phyloP scores from a whole-genome alignment of 192 early-diverging fungal species.

The Umbelopsis sp. region DNA sequence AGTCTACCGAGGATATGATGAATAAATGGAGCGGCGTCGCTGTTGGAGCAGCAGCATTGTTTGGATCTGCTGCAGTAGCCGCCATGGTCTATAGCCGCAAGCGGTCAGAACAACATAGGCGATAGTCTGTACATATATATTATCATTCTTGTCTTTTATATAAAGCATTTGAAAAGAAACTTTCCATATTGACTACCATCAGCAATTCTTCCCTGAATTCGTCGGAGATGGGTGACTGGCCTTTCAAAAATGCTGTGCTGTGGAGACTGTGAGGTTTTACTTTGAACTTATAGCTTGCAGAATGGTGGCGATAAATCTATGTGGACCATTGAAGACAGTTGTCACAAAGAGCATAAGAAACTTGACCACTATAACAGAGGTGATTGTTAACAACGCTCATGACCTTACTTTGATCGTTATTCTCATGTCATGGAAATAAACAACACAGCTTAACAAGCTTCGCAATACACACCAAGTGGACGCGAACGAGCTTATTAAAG shows the following conservation, averaged over 20 bases:
- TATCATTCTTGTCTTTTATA: neutral
- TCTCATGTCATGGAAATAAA: no score
- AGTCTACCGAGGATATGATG: conserved; percentile 5
- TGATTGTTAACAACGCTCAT: neutral
- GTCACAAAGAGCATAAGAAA: no score
- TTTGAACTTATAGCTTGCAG: no score
- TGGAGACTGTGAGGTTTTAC: no score
- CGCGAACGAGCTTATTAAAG: conserved; percentile 1
- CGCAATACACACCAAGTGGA: conserved; percentile 12
- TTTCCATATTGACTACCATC: no score
- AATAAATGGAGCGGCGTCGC: conserved; percentile 1
- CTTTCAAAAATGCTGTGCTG: no score
- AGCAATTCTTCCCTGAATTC: no score
- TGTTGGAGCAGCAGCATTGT: neutral
- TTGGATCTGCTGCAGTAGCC: neutral
- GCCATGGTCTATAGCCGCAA: neutral
- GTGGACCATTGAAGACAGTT: no score
- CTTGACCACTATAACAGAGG: neutral
- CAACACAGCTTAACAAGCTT: conserved; percentile 2
- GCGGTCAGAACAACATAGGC: neutral
- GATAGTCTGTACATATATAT: neutral
- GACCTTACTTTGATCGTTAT: neutral
- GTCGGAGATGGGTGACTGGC: no score
- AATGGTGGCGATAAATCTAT: no score
- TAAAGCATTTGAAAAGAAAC: neutral